A percentile compares a stretch with the other conserved stretches of the same genome.
phyloP scores from a whole-genome alignment of 2,329 filamentous ascomycete genomes.

The Aspergillus floridensis region DNA sequence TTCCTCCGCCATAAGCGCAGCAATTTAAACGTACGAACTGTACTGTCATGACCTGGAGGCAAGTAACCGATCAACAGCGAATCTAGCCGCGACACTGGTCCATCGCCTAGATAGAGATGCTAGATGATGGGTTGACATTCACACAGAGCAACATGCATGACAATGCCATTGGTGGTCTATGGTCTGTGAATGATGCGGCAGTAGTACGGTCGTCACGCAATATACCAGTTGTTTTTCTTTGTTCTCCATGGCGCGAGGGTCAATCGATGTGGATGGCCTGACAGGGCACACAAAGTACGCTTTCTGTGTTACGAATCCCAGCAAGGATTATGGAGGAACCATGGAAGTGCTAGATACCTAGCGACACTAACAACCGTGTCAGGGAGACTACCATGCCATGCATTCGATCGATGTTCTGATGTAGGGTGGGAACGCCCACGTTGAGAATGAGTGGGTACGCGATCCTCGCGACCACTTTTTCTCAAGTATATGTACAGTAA shows the following conservation, averaged over 20 bases:
- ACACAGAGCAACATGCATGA: slow-evolving; percentile 3
- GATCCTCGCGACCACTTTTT: background rate
- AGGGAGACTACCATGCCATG: background rate
- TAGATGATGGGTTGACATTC: background rate
- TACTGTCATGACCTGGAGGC: background rate
- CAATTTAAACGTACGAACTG: background rate
- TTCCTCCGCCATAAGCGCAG: background rate
- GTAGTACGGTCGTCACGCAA: slow-evolving; percentile 3
- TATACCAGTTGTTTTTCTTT: background rate
- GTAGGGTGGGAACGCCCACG: background rate
- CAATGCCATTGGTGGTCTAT: slow-evolving; percentile 5
- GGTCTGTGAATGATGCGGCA: slow-evolving; percentile 2
- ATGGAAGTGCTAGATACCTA: background rate
- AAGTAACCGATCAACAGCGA: background rate
- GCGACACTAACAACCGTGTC: background rate
- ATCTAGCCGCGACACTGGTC: slow-evolving; percentile 1
- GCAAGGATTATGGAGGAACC: background rate
- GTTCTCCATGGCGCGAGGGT: background rate
- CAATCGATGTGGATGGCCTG: background rate
- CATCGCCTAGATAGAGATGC: background rate
- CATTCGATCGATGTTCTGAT: background rate
- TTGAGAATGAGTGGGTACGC: background rate
- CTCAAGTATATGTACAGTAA: background rate
- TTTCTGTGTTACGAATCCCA: background rate
- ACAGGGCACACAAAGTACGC: background rate